Percentiles rank a stretch among this genome's conserved stretches.
phyloP scores from a whole-genome alignment of 495 filamentous ascomycete genomes.

The Penicillium lagena region DNA sequence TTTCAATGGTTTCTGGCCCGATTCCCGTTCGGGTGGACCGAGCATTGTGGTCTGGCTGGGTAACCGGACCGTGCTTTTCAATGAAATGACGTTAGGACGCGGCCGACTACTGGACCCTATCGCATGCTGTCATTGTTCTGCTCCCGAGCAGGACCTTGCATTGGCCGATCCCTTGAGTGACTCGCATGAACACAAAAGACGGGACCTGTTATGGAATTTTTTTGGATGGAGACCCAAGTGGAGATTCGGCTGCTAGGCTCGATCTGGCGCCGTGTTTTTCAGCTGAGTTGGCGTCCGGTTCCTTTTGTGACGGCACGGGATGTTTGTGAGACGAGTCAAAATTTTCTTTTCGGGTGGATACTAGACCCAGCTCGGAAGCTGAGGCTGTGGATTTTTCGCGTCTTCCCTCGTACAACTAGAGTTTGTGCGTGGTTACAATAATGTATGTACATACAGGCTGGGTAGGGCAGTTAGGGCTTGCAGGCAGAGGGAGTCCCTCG shows the following conservation, averaged over 20 bases:
- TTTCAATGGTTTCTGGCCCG: too few species aligned
- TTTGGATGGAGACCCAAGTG: slow-evolving; percentile 4
- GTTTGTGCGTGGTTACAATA: too few species aligned
- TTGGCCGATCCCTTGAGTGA: not conserved
- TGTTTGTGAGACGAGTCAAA: slow-evolving; percentile 9
- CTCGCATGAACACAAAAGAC: not conserved
- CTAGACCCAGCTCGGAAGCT: not conserved
- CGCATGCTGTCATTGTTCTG: too few species aligned
- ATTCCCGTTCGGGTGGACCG: too few species aligned
- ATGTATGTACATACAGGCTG: too few species aligned
- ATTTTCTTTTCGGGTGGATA: slow-evolving; percentile 7
- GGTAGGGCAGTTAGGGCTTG: too few species aligned
- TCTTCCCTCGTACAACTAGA: too few species aligned
- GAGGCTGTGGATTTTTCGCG: too few species aligned
- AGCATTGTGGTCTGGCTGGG: too few species aligned
- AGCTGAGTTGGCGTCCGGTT: slow-evolving; percentile 5
- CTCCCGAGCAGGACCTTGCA: not conserved
- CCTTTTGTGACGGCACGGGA: slow-evolving; percentile 10
- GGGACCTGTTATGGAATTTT: not conserved
- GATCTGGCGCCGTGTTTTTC: slow-evolving; percentile 8
- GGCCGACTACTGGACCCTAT: too few species aligned
- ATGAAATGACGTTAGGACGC: too few species aligned
- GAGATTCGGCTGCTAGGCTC: slow-evolving; percentile 1
- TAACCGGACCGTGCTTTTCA: too few species aligned
- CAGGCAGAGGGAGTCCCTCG: not conserved